Evolutionary conservation across 441 rosid genomes (phyloP).

Genomic region (Croton laevigatus): DNA sequence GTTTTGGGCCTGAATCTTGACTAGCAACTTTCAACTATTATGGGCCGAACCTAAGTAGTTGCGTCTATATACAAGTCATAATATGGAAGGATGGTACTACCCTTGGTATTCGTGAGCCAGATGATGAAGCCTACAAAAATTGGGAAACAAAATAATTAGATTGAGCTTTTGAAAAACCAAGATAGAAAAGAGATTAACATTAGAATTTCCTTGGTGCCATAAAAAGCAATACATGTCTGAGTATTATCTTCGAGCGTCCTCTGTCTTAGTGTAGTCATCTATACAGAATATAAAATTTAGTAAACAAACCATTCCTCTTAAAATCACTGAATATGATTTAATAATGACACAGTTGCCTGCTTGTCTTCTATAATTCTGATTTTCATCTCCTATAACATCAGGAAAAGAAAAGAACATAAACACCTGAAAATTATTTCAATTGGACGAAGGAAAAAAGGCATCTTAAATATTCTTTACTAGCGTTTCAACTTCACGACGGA

Average conservation of each 20-base stretch:
- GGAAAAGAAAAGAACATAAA: constrained; percentile 1
- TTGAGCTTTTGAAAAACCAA: constrained; percentile 11
- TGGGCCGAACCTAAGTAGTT: no score
- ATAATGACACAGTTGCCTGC: constrained; percentile 52
- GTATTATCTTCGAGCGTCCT: constrained; percentile 32
- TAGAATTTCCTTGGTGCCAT: not conserved
- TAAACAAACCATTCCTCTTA: constrained; percentile 1
- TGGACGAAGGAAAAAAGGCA: not conserved
- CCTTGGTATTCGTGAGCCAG: constrained; percentile 49
- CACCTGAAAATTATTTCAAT: not conserved
- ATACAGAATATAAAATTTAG: constrained; percentile 15
- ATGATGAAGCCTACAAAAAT: constrained; percentile 53
- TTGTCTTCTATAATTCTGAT: constrained; percentile 72
- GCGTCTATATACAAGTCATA: not conserved
- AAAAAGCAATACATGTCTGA: constrained; percentile 43
- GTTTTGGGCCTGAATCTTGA: not conserved
- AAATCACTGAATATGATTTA: constrained; percentile 7
- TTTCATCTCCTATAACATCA: constrained; percentile 53
- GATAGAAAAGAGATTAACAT: not conserved
- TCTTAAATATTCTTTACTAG: constrained; percentile 45
- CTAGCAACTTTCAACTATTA: not conserved
- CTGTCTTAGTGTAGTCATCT: constrained; percentile 53
- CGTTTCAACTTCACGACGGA: constrained; percentile 63
- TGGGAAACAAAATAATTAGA: constrained; percentile 12
- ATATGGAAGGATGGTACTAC: constrained; percentile 30